Conservation (phyloP, 2,329 filamentous ascomycete species). For the Phyllosticta citriasiana region DNA sequence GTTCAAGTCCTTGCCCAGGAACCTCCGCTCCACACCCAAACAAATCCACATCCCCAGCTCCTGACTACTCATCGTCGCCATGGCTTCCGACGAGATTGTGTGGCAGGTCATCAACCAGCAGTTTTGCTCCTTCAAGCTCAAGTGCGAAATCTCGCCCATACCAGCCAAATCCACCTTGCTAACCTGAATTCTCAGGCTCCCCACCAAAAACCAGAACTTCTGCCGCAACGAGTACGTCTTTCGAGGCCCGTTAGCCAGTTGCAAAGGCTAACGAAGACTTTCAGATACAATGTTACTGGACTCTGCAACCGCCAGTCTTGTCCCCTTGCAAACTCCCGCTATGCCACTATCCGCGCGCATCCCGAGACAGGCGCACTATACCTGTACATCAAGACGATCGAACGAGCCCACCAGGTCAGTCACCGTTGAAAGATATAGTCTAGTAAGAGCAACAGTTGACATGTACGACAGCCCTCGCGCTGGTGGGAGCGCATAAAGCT, state of each 20-base stretch:
- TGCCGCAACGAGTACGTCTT: slow-evolving; percentile 65
- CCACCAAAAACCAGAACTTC: slow-evolving; percentile 80
- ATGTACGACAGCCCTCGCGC: slow-evolving; percentile 7
- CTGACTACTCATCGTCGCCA: neutral
- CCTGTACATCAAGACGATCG: slow-evolving; percentile 93
- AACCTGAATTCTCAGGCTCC: slow-evolving; percentile 1
- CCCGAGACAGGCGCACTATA: slow-evolving; percentile 75
- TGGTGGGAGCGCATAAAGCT: slow-evolving; percentile 92
- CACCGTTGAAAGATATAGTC: neutral
- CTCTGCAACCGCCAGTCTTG: slow-evolving; percentile 82
- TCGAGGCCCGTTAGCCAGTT: neutral
- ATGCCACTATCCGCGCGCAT: slow-evolving; percentile 82
- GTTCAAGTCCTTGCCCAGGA: neutral
- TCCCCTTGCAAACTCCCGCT: slow-evolving; percentile 81
- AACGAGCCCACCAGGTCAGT: slow-evolving; percentile 57
- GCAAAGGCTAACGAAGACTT: neutral
- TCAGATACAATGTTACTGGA: slow-evolving; percentile 68
- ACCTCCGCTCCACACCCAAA: neutral
- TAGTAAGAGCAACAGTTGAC: neutral
- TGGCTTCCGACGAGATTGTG: slow-evolving; percentile 77
- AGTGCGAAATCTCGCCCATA: slow-evolving; percentile 32
- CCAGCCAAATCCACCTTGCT: slow-evolving; percentile 15
- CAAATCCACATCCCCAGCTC: neutral
- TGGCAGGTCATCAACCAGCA: slow-evolving; percentile 96
- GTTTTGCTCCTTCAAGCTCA: slow-evolving; percentile 91